Evolutionary conservation across 768 basidiomycete species (phyloP).

Genomic region (Podaxis mareebaensis): DNA sequence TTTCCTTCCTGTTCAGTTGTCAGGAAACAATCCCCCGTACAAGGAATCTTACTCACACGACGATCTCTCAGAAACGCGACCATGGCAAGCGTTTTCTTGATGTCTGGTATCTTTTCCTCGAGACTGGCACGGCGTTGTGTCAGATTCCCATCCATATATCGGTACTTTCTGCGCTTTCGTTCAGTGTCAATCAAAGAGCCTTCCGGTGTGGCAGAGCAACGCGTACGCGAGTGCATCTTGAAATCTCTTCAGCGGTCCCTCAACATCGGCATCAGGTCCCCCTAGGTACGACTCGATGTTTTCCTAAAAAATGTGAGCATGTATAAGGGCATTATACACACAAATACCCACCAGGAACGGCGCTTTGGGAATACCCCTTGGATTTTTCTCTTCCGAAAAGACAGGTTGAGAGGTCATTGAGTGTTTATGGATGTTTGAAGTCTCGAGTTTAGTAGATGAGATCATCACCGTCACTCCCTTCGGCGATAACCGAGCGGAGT

Average conservation of each 20-base stretch:
- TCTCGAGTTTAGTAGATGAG: conserved; percentile 1
- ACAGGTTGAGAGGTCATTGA: conserved; percentile 30
- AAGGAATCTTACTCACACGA: conserved; percentile 48
- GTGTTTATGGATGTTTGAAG: neutral
- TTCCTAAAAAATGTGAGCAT: conserved; percentile 45
- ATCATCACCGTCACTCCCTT: conserved; percentile 10
- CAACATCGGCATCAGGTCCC: conserved; percentile 74
- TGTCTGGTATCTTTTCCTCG: conserved; percentile 96
- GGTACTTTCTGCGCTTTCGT: conserved; percentile 84
- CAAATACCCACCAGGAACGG: conserved; percentile 78
- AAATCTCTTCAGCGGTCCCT: conserved; percentile 74
- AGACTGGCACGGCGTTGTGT: conserved; percentile 75
- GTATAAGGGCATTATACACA: neutral
- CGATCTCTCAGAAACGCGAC: conserved; percentile 78
- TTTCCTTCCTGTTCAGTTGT: conserved; percentile 56
- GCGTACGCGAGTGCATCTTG: conserved; percentile 94
- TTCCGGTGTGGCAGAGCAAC: conserved; percentile 16
- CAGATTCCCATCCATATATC: conserved; percentile 93
- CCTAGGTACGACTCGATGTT: conserved; percentile 88
- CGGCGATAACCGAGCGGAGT: conserved; percentile 26
- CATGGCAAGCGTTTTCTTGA: conserved; percentile 89
- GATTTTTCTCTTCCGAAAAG: conserved; percentile 62
- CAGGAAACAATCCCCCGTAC: neutral
- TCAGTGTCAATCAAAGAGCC: conserved; percentile 24
- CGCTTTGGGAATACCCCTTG: conserved; percentile 92